Conservation (phyloP, 179 eudicot genomes). For the Beta macrorhiza region DNA sequence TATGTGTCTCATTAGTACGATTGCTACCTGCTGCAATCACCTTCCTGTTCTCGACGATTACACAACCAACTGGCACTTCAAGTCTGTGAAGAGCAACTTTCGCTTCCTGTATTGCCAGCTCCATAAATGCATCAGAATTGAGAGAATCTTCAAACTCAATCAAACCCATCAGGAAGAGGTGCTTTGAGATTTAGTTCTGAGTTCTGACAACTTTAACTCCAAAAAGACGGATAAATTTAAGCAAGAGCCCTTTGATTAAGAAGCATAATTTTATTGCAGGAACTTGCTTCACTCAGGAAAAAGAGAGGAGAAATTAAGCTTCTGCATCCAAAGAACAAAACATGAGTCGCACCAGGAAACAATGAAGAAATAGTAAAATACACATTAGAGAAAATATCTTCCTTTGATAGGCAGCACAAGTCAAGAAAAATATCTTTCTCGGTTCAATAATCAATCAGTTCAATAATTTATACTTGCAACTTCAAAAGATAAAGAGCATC, state of each 20-base stretch:
- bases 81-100: constrained; percentile 61
- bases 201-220: background rate
- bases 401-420: background rate
- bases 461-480: no score
- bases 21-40: constrained; percentile 76
- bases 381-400: background rate
- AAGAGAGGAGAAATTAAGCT: background rate
- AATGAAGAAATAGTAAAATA: background rate
- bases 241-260: background rate
- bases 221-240: background rate
- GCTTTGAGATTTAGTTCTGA: background rate
- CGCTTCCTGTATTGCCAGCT: constrained; percentile 72
- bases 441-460: no score
- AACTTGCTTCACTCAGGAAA: background rate
- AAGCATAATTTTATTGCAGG: background rate
- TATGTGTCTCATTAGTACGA: constrained; percentile 74
- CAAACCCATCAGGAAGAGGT: constrained; percentile 34
- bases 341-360: background rate
- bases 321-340: constrained; percentile 8
- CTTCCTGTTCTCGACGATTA: constrained; percentile 55
- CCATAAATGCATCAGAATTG: constrained; percentile 47
- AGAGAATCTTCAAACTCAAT: constrained; percentile 18
- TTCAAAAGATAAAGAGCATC: no score
- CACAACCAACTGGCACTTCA: constrained; percentile 87
- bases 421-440: no score